These are phyloP conservation scores for Glomus cerebriforme DNA, from an alignment of 192 early-diverging fungal genomes.

Conservation along the genomic window DNA sequence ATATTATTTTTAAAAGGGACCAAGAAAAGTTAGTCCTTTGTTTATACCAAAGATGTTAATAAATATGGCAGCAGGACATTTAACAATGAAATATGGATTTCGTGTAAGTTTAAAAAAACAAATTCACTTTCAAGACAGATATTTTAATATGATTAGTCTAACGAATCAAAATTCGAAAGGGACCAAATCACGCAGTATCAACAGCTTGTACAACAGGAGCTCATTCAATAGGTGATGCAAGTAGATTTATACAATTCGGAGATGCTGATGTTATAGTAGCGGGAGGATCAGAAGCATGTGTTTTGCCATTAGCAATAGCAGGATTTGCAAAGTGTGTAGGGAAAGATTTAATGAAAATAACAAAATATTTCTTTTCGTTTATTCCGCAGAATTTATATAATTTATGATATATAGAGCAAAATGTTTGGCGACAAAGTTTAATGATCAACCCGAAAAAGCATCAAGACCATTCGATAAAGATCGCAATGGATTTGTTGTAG, in stretches of 20 bases:
- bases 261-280: constrained; percentile 97
- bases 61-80: constrained; percentile 94
- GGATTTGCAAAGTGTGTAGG: constrained; percentile 78
- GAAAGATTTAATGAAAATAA: not conserved
- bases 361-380: not conserved
- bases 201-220: constrained; percentile 97
- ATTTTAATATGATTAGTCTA: not conserved
- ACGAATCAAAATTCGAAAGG: constrained; percentile 47
- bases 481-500: constrained; percentile 92
- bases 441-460: constrained; percentile 75
- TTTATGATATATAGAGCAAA: constrained; percentile 54
- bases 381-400: not conserved
- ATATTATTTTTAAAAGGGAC: constrained; percentile 50
- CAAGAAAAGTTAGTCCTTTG: constrained; percentile 81
- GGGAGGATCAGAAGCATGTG: constrained; percentile 83
- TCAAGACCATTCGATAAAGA: constrained; percentile 90
- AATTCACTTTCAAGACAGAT: not conserved
- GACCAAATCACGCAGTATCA: constrained; percentile 90
- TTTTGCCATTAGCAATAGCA: constrained; percentile 84
- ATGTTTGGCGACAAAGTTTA: constrained; percentile 80
- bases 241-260: constrained; percentile 87
- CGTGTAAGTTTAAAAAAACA: constrained; percentile 44
- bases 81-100: constrained; percentile 86
- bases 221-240: constrained; percentile 92
- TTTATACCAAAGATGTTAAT: constrained; percentile 89